Percentiles rank a stretch among this genome's conserved stretches.
Conservation (phyloP, 129 eudicot genomes). For the Scalesia atractyloides region DNA sequence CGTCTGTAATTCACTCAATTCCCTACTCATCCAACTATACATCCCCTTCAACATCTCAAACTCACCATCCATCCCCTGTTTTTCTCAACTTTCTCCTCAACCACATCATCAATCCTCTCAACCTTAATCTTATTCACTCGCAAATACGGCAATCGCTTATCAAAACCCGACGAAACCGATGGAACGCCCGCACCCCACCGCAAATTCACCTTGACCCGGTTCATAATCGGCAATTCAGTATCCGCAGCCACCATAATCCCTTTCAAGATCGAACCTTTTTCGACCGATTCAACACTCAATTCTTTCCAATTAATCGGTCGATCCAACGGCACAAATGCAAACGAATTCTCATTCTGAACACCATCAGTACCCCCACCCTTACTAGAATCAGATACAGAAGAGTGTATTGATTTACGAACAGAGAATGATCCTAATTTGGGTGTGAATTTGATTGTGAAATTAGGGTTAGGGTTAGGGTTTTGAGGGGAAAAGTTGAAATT, state of each 20-base stretch:
- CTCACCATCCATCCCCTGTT: constrained; percentile 31
- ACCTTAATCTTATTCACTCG: constrained; percentile 72
- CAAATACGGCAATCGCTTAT: constrained; percentile 55
- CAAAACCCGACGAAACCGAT: constrained; percentile 24
- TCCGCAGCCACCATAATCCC: constrained; percentile 60
- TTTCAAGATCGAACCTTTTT: constrained; percentile 49
- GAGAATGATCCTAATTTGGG: constrained; percentile 86
- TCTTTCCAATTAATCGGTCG: constrained; percentile 53
- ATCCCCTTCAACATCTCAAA: constrained; percentile 71
- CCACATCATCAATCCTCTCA: constrained; percentile 58
- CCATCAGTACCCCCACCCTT: not conserved
- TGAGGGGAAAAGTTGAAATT: constrained; percentile 63
- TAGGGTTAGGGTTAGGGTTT: constrained; percentile 60
- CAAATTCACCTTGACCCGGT: constrained; percentile 49
- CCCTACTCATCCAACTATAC: constrained; percentile 77
- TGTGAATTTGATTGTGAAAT: constrained; percentile 66
- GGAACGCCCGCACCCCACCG: constrained; percentile 77
- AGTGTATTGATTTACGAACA: constrained; percentile 20
- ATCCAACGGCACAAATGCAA: constrained; percentile 61
- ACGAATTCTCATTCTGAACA: constrained; percentile 40
- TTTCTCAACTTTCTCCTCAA: constrained; percentile 31
- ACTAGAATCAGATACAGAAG: not conserved
- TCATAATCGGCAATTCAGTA: constrained; percentile 66
- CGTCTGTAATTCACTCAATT: constrained; percentile 54
- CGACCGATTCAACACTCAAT: constrained; percentile 36